Evolutionary conservation across 2,329 filamentous ascomycete genomes (phyloP).

Genomic region (Ampelomyces quisqualis): DNA sequence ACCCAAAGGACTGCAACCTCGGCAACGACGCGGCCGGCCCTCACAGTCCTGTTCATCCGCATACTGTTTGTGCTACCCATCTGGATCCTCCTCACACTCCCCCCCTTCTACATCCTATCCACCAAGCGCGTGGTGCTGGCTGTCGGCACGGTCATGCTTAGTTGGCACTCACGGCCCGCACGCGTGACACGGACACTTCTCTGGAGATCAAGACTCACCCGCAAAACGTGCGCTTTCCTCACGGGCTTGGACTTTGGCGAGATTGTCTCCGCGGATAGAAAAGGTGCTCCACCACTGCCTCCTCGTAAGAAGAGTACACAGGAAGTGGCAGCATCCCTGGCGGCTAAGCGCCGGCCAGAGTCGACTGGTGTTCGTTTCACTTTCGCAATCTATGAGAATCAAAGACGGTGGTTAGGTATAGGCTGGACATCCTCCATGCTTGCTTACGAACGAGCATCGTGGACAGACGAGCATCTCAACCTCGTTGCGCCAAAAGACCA

Average conservation of each 20-base stretch:
- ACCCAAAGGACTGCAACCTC: slow-evolving; percentile 88
- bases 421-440: slow-evolving; percentile 94
- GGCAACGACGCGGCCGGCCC: slow-evolving; percentile 83
- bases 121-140: slow-evolving; percentile 81
- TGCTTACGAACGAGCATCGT: slow-evolving; percentile 82
- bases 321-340: slow-evolving; percentile 50
- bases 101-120: slow-evolving; percentile 81
- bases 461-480: slow-evolving; percentile 96
- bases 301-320: slow-evolving; percentile 50
- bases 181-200: slow-evolving; percentile 82
- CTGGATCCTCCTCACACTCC: slow-evolving; percentile 81
- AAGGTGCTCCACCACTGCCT: slow-evolving; percentile 41
- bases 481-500: slow-evolving; percentile 71
- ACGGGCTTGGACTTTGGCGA: slow-evolving; percentile 77
- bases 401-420: slow-evolving; percentile 89
- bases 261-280: slow-evolving; percentile 24
- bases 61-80: slow-evolving; percentile 85
- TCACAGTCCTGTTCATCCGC: slow-evolving; percentile 85
- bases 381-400: slow-evolving; percentile 95
- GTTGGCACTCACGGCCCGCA: slow-evolving; percentile 88
- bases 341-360: slow-evolving; percentile 44
- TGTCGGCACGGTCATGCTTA: slow-evolving; percentile 80
- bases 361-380: slow-evolving; percentile 90
- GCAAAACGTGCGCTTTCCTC: slow-evolving; percentile 67
- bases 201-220: slow-evolving; percentile 80